Evolutionary conservation across 257 asterid species (phyloP).

Genomic region (Gardenia jasminoides): DNA sequence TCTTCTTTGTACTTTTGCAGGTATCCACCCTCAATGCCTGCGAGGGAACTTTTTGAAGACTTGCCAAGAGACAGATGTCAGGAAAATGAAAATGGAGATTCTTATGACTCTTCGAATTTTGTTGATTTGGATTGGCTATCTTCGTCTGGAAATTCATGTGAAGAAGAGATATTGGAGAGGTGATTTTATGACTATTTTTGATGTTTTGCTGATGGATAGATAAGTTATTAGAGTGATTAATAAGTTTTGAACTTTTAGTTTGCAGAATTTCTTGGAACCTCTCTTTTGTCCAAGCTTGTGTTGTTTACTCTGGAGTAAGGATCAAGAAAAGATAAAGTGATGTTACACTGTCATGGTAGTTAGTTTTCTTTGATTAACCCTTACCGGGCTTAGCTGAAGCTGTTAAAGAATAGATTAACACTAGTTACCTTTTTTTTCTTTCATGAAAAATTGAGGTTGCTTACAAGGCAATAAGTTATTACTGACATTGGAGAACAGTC

Average conservation of each 20-base stretch:
- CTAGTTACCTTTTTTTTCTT: not conserved
- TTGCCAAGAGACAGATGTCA: constrained; percentile 50
- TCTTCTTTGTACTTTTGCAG: constrained; percentile 29
- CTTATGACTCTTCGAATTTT: constrained; percentile 79
- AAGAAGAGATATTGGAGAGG: constrained; percentile 89
- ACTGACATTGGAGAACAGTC: not conserved
- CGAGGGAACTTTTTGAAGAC: constrained; percentile 58
- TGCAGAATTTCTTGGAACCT: not conserved
- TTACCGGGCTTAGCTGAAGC: not conserved
- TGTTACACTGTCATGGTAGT: not conserved
- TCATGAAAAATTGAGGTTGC: not conserved
- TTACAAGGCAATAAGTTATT: not conserved
- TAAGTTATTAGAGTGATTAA: not conserved
- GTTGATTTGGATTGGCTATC: constrained; percentile 95
- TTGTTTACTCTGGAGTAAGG: not conserved
- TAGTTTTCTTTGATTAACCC: not conserved
- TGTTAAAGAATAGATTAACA: not conserved
- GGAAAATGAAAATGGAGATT: constrained; percentile 64
- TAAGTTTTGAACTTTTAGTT: not conserved
- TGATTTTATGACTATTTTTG: constrained; percentile 27
- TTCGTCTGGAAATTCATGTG: constrained; percentile 89
- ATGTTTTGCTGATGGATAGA: not conserved
- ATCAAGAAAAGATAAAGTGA: not conserved
- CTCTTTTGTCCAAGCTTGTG: not conserved
- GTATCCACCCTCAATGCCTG: constrained; percentile 55